These are phyloP conservation scores for Alisma plantagoaquatica DNA, from an alignment of 106 monocot species.

Conservation along the genomic window DNA sequence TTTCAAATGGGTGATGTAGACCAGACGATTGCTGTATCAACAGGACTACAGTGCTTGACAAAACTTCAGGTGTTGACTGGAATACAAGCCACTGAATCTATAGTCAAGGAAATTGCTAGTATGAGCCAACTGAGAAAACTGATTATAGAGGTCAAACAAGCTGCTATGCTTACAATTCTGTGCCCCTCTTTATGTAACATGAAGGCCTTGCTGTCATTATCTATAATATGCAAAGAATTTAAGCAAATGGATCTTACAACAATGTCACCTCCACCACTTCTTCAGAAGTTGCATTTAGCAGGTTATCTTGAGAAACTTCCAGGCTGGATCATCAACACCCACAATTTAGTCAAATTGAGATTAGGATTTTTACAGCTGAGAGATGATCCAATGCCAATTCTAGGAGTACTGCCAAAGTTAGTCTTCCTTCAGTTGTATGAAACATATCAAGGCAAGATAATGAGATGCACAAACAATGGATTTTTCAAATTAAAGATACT, in stretches of 20 bases:
- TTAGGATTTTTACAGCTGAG: slow-evolving; percentile 5
- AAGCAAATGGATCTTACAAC: not conserved
- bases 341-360: slow-evolving; percentile 7
- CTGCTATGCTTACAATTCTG: not conserved
- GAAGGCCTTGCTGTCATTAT: slow-evolving; percentile 2
- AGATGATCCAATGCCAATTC: slow-evolving; percentile 9
- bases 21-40: not conserved
- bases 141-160: not conserved
- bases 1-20: slow-evolving; percentile 18
- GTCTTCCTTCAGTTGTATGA: slow-evolving; percentile 18
- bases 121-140: slow-evolving; percentile 8
- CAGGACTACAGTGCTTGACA: not conserved
- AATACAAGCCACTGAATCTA: not conserved
- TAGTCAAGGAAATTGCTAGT: slow-evolving; percentile 3
- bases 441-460: slow-evolving; percentile 10
- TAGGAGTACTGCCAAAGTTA: slow-evolving; percentile 6
- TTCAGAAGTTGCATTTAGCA: slow-evolving; percentile 17
- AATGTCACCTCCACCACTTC: slow-evolving; percentile 6
- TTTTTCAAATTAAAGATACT: slow-evolving; percentile 13
- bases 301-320: slow-evolving; percentile 15
- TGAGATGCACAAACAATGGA: slow-evolving; percentile 6
- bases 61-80: slow-evolving; percentile 19
- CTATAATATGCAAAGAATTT: slow-evolving; percentile 1
- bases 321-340: slow-evolving; percentile 2
- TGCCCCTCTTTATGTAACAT: slow-evolving; percentile 15